Evolutionary conservation across 768 basidiomycete genomes (phyloP), one percentile per base, ranked within the genome.

Genomic region (Lanmaoa rubissima): DNA sequence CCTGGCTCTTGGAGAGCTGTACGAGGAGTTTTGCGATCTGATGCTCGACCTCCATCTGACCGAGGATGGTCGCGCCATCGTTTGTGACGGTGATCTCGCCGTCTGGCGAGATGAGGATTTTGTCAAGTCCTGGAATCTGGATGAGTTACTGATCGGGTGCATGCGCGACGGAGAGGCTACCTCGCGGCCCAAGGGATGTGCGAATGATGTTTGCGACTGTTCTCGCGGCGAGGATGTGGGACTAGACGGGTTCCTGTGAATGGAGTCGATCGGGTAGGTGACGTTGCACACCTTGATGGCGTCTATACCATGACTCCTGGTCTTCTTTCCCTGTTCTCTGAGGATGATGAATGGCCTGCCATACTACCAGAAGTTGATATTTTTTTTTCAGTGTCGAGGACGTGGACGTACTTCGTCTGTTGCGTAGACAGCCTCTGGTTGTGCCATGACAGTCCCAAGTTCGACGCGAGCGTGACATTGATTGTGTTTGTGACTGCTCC

Each of bases 11-110:
- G 17, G 93, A 95, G 41, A 98, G 80, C 69, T 98, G 91, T 2
- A 99, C 97, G 35, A 99, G 83, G 44, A 99, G 83, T 75, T 97
- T 99, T 57, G 97, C 97, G 68, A 99, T 96, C 77, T 96, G 96
- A 71, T 99, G 96, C 68, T 98, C 96, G 50, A 98, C 95, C 73
- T 97, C 93, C 94, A 99, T 98, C 78, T 98, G 96, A 24, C 94
- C 85, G 54, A 99, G 79, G 64, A 99, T 99, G 24, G 97, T 99
- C 7, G 97, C 97, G 48, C 97, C 97, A 74, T 99, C 97, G 75
- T 99, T 99, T 14, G 97, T 98, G 38, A 98, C 96, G 34, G 95
- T 98, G 67, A 99, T 98, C 66, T 99, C 97, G 48, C 97, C 97
- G 78, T 98, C 97, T 21, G 95, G 88, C 31, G 92, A 93, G 63